Base-by-base conservation (phyloP, 2,329 filamentous ascomycete genomes). In the Emericellopsis atlantica region DNA sequence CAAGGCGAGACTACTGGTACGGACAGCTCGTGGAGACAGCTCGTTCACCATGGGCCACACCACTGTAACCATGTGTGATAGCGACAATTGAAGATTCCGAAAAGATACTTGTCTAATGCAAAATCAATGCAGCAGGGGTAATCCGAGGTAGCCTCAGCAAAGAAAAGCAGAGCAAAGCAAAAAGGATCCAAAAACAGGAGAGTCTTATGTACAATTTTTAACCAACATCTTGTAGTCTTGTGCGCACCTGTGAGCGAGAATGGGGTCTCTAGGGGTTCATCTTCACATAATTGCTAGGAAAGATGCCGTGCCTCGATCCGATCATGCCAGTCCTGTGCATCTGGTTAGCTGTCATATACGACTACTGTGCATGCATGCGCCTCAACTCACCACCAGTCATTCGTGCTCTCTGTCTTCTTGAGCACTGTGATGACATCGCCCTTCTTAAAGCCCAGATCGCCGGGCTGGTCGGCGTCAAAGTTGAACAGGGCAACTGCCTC, bases 381-480 rank as follows among this genome's bases (percentile, higher is more conserved):
- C 7, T 12, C 4, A 8, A 74, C 77, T 51, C 70, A 83, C 79
- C 90, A 96, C 90, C 90, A 96, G 59, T 96, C 90, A 43, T 88
- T 89, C 44, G 86, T 84, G 51, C 84, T 95, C 5, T 96, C 86
- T 5, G 90, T 96, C 61, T 84, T 84, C 69, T 98, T 95, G 43
- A 94, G 60, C 43, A 98, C 88, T 1, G 88, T 95, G 49, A 98
- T 95, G 43, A 96, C 62, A 24, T 98, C 92, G 16, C 92, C 92
- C 70, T 98, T 98, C 67, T 94, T 95, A 65, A 98, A 98, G 0
- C 82, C 86, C 43, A 96, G 60, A 58, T 98, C 90, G 5, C 90
- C 90, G 1, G 87, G 79, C 60, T 95, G 89, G 53, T 95, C 90
- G 0, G 88, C 81, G 47, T 96, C 90, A 56, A 98, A 98, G 2